Percentiles rank a stretch among this genome's conserved stretches.
Conservation (phyloP, 345 rosid genomes). For the Hypericum perforatum region DNA sequence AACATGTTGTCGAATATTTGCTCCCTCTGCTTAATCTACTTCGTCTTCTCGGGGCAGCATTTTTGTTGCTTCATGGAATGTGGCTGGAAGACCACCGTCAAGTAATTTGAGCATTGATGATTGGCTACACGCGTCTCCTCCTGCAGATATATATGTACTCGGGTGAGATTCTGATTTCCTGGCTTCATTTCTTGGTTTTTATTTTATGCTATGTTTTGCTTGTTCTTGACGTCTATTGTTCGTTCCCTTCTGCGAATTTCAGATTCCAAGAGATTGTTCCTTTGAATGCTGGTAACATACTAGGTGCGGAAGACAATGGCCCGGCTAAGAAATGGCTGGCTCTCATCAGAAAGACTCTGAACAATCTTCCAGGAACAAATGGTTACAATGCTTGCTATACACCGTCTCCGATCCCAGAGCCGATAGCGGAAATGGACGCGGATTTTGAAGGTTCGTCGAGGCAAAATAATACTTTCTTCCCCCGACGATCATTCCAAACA, state of each 20-base stretch:
- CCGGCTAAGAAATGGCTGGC: constrained; percentile 95
- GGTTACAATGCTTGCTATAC: constrained; percentile 62
- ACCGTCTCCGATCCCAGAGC: constrained; percentile 86
- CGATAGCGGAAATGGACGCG: constrained; percentile 81
- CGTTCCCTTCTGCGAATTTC: constrained; percentile 6
- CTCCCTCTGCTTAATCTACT: constrained; percentile 7
- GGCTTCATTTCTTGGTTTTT: constrained; percentile 10
- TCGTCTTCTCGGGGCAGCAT: constrained; percentile 42
- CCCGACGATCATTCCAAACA: constrained; percentile 87
- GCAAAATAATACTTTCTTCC: constrained; percentile 75
- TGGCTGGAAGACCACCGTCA: constrained; percentile 89
- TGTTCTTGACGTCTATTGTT: constrained; percentile 3
- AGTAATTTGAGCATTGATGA: constrained; percentile 77
- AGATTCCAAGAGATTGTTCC: constrained; percentile 99
- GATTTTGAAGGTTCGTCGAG: constrained; percentile 93
- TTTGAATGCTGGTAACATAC: constrained; percentile 89
- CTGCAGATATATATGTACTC: constrained; percentile 92
- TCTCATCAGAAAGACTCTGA: constrained; percentile 69
- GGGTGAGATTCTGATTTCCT: constrained; percentile 42
- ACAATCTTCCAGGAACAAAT: constrained; percentile 80
- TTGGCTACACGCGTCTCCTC: constrained; percentile 93
- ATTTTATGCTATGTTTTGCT: constrained; percentile 1
- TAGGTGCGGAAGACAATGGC: constrained; percentile 96
- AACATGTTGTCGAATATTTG: background rate
- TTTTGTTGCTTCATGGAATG: constrained; percentile 95